These are phyloP conservation scores for Claviceps spartinae DNA, from an alignment of 2,329 filamentous ascomycete genomes.

Conservation along the genomic window DNA sequence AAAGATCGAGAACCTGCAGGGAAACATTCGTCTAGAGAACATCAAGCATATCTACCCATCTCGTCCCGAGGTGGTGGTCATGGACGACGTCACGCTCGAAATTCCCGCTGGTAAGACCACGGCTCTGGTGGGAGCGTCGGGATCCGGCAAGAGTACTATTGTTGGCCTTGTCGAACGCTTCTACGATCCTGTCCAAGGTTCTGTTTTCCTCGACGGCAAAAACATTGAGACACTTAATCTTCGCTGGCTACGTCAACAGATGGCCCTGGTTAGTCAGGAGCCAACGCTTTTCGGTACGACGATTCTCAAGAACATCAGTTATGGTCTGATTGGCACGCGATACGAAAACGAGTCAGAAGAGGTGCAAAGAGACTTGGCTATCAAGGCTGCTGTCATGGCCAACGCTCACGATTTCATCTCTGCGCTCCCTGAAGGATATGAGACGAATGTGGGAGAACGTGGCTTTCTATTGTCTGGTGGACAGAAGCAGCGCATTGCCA, in stretches of 20 bases:
- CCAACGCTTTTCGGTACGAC: conserved; percentile 81
- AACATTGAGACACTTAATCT: conserved; percentile 74
- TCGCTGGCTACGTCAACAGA: conserved; percentile 81
- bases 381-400: conserved; percentile 74
- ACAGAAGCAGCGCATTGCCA: conserved; percentile 93
- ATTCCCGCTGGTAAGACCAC: conserved; percentile 87
- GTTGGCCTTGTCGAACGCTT: conserved; percentile 89
- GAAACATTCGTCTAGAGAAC: conserved; percentile 65
- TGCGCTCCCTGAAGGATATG: conserved; percentile 71
- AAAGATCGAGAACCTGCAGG: conserved; percentile 58
- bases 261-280: conserved; percentile 86
- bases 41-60: conserved; percentile 93
- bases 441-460: conserved; percentile 90
- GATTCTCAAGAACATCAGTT: conserved; percentile 80
- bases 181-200: conserved; percentile 75
- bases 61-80: conserved; percentile 76
- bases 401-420: conserved; percentile 91
- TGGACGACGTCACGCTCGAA: conserved; percentile 65
- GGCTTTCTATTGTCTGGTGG: conserved; percentile 88
- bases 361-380: conserved; percentile 55
- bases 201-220: conserved; percentile 67
- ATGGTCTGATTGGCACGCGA: conserved; percentile 76
- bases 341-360: conserved; percentile 55
- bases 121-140: conserved; percentile 84
- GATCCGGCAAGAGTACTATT: conserved; percentile 89